These are phyloP conservation scores for Taphrina deformans DNA, from an alignment of 1,139 yeast species.

Conservation along the genomic window DNA sequence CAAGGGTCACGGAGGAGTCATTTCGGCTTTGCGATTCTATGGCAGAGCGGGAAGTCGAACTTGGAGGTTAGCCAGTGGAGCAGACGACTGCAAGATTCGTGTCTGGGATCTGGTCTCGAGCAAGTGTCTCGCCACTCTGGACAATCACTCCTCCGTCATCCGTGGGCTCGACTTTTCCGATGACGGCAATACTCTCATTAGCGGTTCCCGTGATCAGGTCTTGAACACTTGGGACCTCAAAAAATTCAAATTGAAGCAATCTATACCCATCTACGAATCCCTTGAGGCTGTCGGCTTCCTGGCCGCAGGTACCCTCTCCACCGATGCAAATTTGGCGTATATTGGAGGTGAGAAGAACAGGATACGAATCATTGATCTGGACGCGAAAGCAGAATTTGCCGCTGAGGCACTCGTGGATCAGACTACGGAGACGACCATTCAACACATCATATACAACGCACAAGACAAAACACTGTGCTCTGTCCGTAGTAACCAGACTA, in stretches of 20 bases:
- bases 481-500: constrained; percentile 81
- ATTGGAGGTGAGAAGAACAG: constrained; percentile 82
- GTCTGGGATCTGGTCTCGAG: constrained; percentile 90
- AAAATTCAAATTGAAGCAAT: constrained; percentile 58
- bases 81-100: constrained; percentile 74
- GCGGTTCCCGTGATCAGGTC: constrained; percentile 89
- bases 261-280: constrained; percentile 66
- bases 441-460: constrained; percentile 36
- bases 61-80: constrained; percentile 70
- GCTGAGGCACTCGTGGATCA: constrained; percentile 38
- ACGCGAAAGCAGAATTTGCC: constrained; percentile 37
- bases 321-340: constrained; percentile 50
- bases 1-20: constrained; percentile 92
- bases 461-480: constrained; percentile 44
- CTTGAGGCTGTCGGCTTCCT: constrained; percentile 43
- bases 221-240: constrained; percentile 62
- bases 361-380: constrained; percentile 60
- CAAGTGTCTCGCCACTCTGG: constrained; percentile 60
- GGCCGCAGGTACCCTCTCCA: constrained; percentile 42
- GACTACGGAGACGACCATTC: constrained; percentile 39
- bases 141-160: constrained; percentile 81
- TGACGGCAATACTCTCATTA: constrained; percentile 59
- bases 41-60: constrained; percentile 65
- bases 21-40: constrained; percentile 71
- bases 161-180: constrained; percentile 72